Conservation (phyloP, 768 basidiomycete genomes). For the Fomitopsis serialis region DNA sequence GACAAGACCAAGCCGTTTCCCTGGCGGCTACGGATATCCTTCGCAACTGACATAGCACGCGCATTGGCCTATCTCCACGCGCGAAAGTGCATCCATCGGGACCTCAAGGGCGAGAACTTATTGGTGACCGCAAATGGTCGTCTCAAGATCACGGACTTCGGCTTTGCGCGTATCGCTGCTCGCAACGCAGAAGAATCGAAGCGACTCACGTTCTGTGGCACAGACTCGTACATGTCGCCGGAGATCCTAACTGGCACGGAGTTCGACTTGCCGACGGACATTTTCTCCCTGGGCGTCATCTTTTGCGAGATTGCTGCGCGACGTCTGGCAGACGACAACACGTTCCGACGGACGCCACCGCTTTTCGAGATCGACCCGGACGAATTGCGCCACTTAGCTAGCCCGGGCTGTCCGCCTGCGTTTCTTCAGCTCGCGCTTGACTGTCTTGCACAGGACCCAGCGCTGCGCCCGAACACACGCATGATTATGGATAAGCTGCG, state of each 20-base stretch:
- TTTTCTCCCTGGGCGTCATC: constrained; percentile 90
- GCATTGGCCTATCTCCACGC: constrained; percentile 98
- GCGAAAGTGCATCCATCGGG: constrained; percentile 81
- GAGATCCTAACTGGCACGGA: constrained; percentile 89
- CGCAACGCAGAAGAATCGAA: constrained; percentile 86
- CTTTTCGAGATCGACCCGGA: constrained; percentile 69
- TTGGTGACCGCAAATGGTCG: constrained; percentile 93
- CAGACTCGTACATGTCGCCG: constrained; percentile 94
- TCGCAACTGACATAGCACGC: constrained; percentile 90
- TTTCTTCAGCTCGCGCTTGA: constrained; percentile 76
- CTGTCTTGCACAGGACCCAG: constrained; percentile 65
- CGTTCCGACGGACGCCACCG: constrained; percentile 76
- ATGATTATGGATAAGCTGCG: constrained; percentile 75
- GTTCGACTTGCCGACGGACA: constrained; percentile 91
- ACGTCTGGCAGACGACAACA: constrained; percentile 75
- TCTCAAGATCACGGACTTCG: constrained; percentile 98
- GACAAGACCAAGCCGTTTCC: constrained; percentile 81
- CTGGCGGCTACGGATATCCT: constrained; percentile 90
- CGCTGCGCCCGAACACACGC: constrained; percentile 67
- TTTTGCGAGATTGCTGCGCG: constrained; percentile 89
- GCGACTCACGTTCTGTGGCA: constrained; percentile 83
- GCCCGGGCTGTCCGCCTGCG: constrained; percentile 69
- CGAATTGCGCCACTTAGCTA: constrained; percentile 67
- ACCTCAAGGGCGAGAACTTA: constrained; percentile 96
- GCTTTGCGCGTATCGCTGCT: constrained; percentile 92